phyloP scores from a whole-genome alignment of 768 basidiomycete genomes.

The Macrolepiota albuminosa region DNA sequence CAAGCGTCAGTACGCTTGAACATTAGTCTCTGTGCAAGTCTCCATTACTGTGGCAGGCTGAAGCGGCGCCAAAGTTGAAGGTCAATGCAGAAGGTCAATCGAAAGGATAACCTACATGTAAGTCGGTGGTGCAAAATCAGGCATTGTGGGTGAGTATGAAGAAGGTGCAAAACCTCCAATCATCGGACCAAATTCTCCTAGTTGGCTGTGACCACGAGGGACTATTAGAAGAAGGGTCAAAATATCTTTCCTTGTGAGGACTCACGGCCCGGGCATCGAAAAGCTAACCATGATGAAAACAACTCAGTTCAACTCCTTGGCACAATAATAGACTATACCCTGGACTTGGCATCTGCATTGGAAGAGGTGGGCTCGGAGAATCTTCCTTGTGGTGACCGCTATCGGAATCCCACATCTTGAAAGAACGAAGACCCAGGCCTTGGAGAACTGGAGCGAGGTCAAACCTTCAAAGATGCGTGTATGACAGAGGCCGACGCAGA shows the following conservation, averaged over 20 bases:
- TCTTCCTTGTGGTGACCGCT: slow-evolving; percentile 17
- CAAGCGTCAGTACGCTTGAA: not conserved
- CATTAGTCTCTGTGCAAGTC: not conserved
- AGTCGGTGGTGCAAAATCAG: slow-evolving; percentile 12
- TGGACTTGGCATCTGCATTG: slow-evolving; percentile 22
- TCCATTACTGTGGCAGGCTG: slow-evolving; percentile 16
- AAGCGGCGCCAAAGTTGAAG: not conserved
- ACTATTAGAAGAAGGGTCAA: not conserved
- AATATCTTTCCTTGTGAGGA: not conserved
- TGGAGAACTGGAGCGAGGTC: not conserved
- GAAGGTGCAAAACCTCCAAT: slow-evolving; percentile 9
- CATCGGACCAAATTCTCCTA: slow-evolving; percentile 4
- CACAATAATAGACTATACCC: slow-evolving; percentile 12
- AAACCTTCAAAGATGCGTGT: not conserved
- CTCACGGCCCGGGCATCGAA: slow-evolving; percentile 22
- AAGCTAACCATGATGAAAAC: slow-evolving; percentile 17
- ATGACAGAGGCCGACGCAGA: not conserved
- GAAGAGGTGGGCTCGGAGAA: slow-evolving; percentile 15
- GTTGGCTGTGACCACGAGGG: slow-evolving; percentile 1
- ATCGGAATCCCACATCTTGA: slow-evolving; percentile 36
- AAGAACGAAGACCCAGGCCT: not conserved
- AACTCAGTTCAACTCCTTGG: not conserved
- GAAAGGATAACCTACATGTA: slow-evolving; percentile 11
- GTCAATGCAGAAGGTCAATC: not conserved
- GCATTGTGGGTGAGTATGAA: slow-evolving; percentile 9